A percentile compares a stretch with the other conserved stretches of the same genome.
phyloP scores from a whole-genome alignment of 257 asterid species.

The Penstemon newberryi region DNA sequence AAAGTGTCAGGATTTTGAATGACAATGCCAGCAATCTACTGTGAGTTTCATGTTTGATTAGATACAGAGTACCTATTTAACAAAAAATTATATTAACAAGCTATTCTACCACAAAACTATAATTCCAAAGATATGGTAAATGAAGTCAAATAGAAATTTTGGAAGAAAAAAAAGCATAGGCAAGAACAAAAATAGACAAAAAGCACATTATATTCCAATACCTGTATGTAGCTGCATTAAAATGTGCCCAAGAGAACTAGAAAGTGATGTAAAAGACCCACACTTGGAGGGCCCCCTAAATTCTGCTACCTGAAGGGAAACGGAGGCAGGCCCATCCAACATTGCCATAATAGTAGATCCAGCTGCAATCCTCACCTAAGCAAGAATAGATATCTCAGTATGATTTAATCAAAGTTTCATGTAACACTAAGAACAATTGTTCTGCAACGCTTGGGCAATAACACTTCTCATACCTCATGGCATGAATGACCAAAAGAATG shows the following conservation, averaged over 20 bases:
- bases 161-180: constrained; percentile 5
- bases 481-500: constrained; percentile 16
- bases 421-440: constrained; percentile 1
- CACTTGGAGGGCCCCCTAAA: constrained; percentile 60
- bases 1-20: constrained; percentile 70
- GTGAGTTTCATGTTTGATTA: constrained; percentile 70
- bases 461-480: constrained; percentile 20
- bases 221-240: constrained; percentile 93
- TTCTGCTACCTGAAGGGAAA: constrained; percentile 94
- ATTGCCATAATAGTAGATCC: constrained; percentile 73
- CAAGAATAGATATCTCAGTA: constrained; percentile 25
- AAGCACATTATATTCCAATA: constrained; percentile 34
- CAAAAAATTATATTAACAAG: constrained; percentile 9
- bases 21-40: constrained; percentile 68
- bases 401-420: not conserved
- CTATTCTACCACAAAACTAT: constrained; percentile 22
- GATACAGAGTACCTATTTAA: constrained; percentile 62
- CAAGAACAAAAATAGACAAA: constrained; percentile 15
- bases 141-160: constrained; percentile 17
- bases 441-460: constrained; percentile 11
- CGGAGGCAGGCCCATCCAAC: constrained; percentile 85
- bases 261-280: constrained; percentile 89
- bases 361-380: constrained; percentile 82
- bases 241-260: constrained; percentile 92
- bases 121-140: constrained; percentile 14